A percentile compares a stretch with the other conserved stretches of the same genome.
These are phyloP conservation scores for Wallacemonas sp. DNA, from an alignment of 208 protist species.

Conservation along the genomic window DNA sequence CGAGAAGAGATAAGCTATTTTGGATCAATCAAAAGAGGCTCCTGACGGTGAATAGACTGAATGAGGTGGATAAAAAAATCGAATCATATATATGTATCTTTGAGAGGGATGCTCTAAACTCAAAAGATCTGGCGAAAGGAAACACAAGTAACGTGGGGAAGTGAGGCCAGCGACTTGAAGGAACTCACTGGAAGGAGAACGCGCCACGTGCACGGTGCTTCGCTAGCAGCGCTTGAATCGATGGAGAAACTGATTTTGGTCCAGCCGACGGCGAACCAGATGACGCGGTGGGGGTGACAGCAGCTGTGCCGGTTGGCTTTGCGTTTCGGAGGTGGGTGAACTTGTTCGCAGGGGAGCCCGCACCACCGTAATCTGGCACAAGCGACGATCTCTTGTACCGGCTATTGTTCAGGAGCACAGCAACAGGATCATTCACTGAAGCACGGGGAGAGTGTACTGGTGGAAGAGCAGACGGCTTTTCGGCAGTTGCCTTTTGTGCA, in stretches of 20 bases:
- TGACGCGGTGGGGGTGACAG: no score
- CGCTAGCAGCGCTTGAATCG: conserved; percentile 66
- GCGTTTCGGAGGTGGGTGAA: conserved; percentile 1
- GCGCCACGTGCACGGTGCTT: conserved; percentile 40
- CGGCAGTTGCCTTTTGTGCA: conserved; percentile 24
- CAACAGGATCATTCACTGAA: conserved; percentile 28
- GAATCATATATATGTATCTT: no score
- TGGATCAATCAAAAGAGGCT: no score
- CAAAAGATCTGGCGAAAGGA: no score
- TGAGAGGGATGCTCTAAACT: no score
- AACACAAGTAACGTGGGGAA: no score
- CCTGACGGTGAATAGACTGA: no score
- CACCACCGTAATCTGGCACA: background rate
- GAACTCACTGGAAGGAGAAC: conserved; percentile 33
- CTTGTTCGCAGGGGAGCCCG: conserved; percentile 4
- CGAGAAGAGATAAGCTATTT: no score
- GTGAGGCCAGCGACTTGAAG: no score
- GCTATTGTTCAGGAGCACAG: conserved; percentile 58
- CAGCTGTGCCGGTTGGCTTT: background rate
- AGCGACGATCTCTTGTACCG: conserved; percentile 52
- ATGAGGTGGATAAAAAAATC: no score
- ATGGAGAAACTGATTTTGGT: conserved; percentile 47
- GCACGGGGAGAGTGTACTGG: conserved; percentile 5
- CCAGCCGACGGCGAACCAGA: conserved; percentile 7
- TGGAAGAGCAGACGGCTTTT: background rate